Base-by-base conservation (phyloP, 805 yeast species). In the Candida xyloterini region DNA sequence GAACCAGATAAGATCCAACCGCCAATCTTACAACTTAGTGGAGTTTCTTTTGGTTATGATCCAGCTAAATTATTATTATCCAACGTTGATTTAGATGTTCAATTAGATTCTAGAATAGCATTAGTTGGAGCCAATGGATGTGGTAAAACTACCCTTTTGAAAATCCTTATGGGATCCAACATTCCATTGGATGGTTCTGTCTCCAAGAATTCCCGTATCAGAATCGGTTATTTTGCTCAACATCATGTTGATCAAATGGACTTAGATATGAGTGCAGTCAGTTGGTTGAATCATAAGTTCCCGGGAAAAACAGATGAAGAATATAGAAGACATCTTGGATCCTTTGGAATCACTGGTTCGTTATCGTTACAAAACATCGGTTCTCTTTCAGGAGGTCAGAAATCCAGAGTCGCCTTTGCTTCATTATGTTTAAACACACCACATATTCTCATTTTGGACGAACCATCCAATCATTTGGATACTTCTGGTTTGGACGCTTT, bases 241-340 rank as follows among this genome's bases (percentile, higher is more conserved):
- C 98, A 93, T 62, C 99, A 93, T 57, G 95, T 93, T 51, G 99
- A 93, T 56, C 83, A 90, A n/a, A 86, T 93, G 96, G 98, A 93
- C 58, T 68, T 90, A 52, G 73, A 64, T 11, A 66, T 78, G 30
- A 84, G 86, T 41, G 97, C 99, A 0, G 96, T 93, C 8, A 81
- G 86, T 34, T 93, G 99, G 98, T 77, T 93, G 86, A 81, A 95
- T 7, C 70, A 76, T 45, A 78, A 82, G 5, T 88, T 73, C 70
- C 99, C 97, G 2, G 98, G 98, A 42, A 88, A 82, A 62, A 79
- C 89, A 2, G 98, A 89, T 57, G 98, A 93, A 66, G 98, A 93
- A 63, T 91, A 91, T 62, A 82, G 99, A 71, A 82, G 96, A 56
- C 96, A 90, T 60, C 73, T 93, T 52, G 99, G 99, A 37, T 84